Conservation (phyloP, 345 rosid species). For the Hibiscus mutabilis region DNA sequence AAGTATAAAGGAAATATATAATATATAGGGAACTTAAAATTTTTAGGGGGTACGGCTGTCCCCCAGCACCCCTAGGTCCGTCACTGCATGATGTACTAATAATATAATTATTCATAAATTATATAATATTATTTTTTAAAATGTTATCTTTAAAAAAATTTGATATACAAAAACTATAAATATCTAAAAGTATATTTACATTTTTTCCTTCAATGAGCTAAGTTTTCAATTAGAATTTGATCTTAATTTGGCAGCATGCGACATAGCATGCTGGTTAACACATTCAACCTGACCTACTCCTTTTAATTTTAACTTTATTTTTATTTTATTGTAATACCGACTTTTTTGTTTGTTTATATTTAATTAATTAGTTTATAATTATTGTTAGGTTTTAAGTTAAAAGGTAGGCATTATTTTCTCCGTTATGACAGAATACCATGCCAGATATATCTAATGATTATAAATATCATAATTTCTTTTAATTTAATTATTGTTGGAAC, state of each 20-base stretch:
- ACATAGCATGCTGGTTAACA: background rate
- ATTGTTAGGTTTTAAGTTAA: background rate
- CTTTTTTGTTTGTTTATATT: background rate
- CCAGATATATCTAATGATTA: background rate
- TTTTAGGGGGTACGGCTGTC: too few species aligned
- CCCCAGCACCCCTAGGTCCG: too few species aligned
- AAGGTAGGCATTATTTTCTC: background rate
- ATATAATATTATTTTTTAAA: too few species aligned
- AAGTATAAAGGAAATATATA: too few species aligned
- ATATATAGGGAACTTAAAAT: too few species aligned
- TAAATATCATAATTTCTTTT: too few species aligned
- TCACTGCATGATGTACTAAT: too few species aligned
- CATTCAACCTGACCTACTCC: background rate
- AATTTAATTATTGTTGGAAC: background rate
- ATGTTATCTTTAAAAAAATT: too few species aligned
- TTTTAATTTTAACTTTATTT: background rate
- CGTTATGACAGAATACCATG: background rate
- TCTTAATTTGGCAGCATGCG: background rate
- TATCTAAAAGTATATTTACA: too few species aligned
- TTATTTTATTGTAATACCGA: background rate
- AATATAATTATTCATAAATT: too few species aligned
- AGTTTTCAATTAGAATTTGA: background rate
- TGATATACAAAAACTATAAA: too few species aligned
- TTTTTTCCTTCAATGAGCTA: background rate
- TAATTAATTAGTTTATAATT: background rate